Evolutionary conservation across 192 early-diverging fungal genomes (phyloP), one percentile per base, ranked within the genome.

Genomic region (Podila epicladia): DNA sequence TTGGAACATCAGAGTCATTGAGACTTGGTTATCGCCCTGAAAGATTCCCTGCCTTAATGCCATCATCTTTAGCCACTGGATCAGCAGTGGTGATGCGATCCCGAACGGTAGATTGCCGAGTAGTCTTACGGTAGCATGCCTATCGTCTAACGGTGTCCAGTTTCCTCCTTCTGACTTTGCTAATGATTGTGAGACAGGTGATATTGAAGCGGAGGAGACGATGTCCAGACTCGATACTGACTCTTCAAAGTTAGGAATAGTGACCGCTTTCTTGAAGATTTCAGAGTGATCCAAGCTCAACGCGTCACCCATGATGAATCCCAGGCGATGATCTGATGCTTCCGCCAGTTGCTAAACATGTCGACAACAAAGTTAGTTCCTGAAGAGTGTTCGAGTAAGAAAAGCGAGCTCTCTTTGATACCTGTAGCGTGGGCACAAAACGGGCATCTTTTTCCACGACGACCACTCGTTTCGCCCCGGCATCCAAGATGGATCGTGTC

Each of bases 1-100:
- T 79, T 95, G 94, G 78, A 95, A 95, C 94, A 95, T 95, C 24
- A 95, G 80, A 24, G 93, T 90, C 93, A 95, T 94, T 26, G 86
- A 86, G n/a, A 80, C 71, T 0, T 65, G 60, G 29, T 80, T 80
- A 9, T 73, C 58, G 24, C 72, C 58, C 9, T 82, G 76, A 62
- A 95, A 95, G 26, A 95, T 83, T 0, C 94, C 94, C 51, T 89
- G 65, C 32, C 59, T 67, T 9, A 69, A 55, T 1, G 87, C 79
- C 66, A 91, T 76, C 85, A 85, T 74, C 58, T 91, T 87, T 49
- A 95, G 83, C 91, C 91, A 94, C 82, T 94, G 92, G 32, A 92
- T 67, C 37, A 95, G 74, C 29, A 95, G 62, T 28, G 90, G 91
- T 0, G 92, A 90, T 9, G 93, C 92, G 17, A 95, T 83, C 65